Percentiles rank a stretch among this genome's conserved stretches.
phyloP scores from a whole-genome alignment of 441 rosid genomes.

The Croton setiger region DNA sequence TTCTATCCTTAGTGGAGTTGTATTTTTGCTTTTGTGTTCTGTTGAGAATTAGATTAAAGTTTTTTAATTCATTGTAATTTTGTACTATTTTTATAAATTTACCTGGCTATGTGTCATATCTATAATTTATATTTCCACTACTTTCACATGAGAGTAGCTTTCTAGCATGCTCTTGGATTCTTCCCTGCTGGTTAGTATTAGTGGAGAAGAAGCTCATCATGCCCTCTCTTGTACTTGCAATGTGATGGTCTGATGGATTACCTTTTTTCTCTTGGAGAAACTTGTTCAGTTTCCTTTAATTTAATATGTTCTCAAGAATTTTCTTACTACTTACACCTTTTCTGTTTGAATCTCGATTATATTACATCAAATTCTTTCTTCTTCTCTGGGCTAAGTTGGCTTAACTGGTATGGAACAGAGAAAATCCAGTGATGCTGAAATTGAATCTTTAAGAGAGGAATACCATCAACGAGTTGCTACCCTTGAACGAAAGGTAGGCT shows the following conservation, averaged over 20 bases:
- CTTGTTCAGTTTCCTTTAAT: not conserved
- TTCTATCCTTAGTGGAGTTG: not conserved
- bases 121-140: not conserved
- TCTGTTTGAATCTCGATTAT: constrained; percentile 4
- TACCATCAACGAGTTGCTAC: constrained; percentile 95
- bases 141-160: not conserved
- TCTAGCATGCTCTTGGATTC: not conserved
- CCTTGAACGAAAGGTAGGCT: constrained; percentile 85
- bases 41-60: not conserved
- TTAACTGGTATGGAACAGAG: constrained; percentile 54
- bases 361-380: not conserved
- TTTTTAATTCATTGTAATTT: not conserved
- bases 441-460: constrained; percentile 96
- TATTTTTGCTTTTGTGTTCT: not conserved
- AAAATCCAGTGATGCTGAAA: constrained; percentile 85
- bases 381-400: not conserved
- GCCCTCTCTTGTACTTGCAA: not conserved
- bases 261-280: not conserved
- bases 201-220: not conserved
- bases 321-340: not conserved
- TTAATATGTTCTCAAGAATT: not conserved
- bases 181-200: not conserved
- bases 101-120: not conserved
- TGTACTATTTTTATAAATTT: not conserved
- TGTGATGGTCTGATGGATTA: constrained; percentile 6